Conservation (phyloP, 768 basidiomycete genomes). For the Galerina marginata region DNA sequence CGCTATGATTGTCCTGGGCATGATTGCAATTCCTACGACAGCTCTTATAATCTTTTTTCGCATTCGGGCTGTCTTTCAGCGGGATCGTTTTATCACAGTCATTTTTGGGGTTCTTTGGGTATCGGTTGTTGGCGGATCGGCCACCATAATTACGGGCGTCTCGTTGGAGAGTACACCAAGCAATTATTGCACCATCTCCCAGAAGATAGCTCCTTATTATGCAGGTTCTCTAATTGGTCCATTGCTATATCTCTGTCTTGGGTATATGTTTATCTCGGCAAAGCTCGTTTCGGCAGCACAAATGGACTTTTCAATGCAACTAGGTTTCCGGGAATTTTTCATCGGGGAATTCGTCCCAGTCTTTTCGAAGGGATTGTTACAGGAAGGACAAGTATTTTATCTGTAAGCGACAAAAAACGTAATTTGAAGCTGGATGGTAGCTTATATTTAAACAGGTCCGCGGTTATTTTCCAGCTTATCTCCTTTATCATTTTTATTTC, state of each 20-base stretch:
- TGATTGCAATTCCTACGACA: constrained; percentile 9
- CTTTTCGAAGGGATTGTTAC: constrained; percentile 8
- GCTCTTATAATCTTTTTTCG: constrained; percentile 10
- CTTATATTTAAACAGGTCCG: neutral
- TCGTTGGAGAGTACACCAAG: neutral
- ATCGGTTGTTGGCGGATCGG: neutral
- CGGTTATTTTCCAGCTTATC: constrained; percentile 16
- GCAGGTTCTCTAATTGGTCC: constrained; percentile 9
- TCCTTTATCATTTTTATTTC: constrained; percentile 19
- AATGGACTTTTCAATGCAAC: constrained; percentile 2
- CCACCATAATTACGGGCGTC: constrained; percentile 10
- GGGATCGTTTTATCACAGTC: constrained; percentile 9
- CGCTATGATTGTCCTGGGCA: neutral
- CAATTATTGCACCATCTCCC: constrained; percentile 2
- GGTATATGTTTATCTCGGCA: constrained; percentile 17
- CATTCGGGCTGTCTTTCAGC: constrained; percentile 2
- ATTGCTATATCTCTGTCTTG: constrained; percentile 13
- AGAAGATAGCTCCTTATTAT: constrained; percentile 9
- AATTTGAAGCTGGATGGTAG: neutral
- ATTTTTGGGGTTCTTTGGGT: constrained; percentile 13
- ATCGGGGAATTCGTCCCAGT: constrained; percentile 6
- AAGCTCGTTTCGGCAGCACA: constrained; percentile 5
- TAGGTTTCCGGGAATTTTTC: constrained; percentile 8
- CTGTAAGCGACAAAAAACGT: neutral
- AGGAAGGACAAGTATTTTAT: constrained; percentile 13